phyloP scores from a whole-genome alignment of 805 yeast species.

The Yarrowia osloensis region DNA sequence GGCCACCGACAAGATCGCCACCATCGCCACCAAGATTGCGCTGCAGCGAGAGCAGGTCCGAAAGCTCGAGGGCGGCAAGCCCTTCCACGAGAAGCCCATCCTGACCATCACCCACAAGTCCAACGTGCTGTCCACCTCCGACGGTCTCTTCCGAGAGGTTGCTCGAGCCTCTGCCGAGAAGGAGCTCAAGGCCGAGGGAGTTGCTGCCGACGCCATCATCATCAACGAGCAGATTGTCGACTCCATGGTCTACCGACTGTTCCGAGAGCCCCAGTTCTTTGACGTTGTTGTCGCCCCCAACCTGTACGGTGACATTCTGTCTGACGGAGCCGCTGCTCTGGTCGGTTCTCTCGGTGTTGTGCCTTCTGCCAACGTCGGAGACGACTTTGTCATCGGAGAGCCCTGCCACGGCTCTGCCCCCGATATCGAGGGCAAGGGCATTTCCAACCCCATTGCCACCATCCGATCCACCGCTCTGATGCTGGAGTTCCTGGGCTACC shows the following conservation, averaged over 20 bases:
- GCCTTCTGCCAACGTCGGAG: constrained; percentile 98
- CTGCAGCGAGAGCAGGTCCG: constrained; percentile 83
- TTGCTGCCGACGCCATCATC: neutral
- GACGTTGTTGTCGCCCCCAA: constrained; percentile 99
- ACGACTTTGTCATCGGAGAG: constrained; percentile 93
- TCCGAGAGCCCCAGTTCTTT: constrained; percentile 95
- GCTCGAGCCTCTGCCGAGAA: constrained; percentile 57
- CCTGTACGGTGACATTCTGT: constrained; percentile 96
- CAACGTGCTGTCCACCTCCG: constrained; percentile 87
- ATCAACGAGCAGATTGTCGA: constrained; percentile 97
- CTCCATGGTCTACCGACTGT: constrained; percentile 98
- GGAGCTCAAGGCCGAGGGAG: constrained; percentile 20
- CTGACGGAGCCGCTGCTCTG: constrained; percentile 89
- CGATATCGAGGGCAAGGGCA: constrained; percentile 91
- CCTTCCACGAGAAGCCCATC: constrained; percentile 58
- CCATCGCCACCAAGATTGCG: constrained; percentile 90
- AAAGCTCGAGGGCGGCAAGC: constrained; percentile 46
- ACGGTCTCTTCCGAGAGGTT: constrained; percentile 94
- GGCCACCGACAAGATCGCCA: constrained; percentile 84
- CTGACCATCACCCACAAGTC: constrained; percentile 96
- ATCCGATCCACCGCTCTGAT: constrained; percentile 95
- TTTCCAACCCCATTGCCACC: constrained; percentile 94
- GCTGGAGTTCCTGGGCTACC: constrained; percentile 94
- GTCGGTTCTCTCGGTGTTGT: constrained; percentile 98
- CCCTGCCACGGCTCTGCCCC: constrained; percentile 99